Evolutionary conservation across 106 monocot species (phyloP).

Genomic region (Allium cepa): DNA sequence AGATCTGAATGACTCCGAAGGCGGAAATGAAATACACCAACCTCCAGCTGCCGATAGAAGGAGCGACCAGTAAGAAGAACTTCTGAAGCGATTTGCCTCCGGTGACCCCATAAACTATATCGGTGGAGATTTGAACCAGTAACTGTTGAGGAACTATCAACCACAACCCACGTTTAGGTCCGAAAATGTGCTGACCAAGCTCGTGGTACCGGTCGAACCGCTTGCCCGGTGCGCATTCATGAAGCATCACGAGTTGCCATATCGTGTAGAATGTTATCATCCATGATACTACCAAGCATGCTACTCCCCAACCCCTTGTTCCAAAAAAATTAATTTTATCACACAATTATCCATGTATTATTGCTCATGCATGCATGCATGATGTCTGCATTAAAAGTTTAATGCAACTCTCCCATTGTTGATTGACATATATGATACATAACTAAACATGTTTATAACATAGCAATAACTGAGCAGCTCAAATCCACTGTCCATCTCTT

Average conservation of each 20-base stretch:
- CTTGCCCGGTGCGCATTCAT: conserved; percentile 1
- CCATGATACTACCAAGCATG: background rate
- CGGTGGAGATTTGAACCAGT: background rate
- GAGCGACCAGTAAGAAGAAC: conserved; percentile 2
- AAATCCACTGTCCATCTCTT: too few species aligned
- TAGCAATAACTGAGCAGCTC: too few species aligned
- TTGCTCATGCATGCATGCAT: too few species aligned
- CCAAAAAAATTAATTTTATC: too few species aligned
- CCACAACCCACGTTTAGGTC: conserved; percentile 1
- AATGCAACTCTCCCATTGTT: too few species aligned
- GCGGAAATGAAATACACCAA: background rate
- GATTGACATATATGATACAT: too few species aligned
- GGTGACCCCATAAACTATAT: conserved; percentile 5
- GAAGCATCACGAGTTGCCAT: conserved; percentile 6
- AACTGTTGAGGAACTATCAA: conserved; percentile 7
- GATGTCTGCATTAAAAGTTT: too few species aligned
- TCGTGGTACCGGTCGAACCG: conserved; percentile 12
- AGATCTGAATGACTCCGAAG: conserved; percentile 3
- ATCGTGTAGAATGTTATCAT: conserved; percentile 7
- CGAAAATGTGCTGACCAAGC: conserved; percentile 9
- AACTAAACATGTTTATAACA: too few species aligned
- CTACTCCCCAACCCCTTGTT: too few species aligned
- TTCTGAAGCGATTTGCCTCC: conserved; percentile 8
- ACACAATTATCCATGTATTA: too few species aligned
- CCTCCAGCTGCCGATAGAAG: background rate